phyloP scores from a whole-genome alignment of 768 basidiomycete genomes.

The Leccinum fibrillosum region DNA sequence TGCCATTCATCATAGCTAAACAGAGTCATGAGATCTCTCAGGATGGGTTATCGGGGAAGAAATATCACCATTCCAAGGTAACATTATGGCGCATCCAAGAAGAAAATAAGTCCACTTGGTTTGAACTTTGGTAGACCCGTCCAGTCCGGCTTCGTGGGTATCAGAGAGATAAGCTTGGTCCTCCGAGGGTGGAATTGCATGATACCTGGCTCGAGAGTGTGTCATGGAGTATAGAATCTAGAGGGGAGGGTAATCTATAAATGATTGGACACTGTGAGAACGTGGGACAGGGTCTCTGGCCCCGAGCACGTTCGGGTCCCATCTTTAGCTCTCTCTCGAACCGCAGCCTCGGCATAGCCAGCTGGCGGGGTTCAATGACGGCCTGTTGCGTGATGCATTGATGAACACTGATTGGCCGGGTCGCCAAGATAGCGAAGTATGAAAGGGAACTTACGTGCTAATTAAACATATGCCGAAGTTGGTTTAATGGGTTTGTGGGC shows the following conservation, averaged over 20 bases:
- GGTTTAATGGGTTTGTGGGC: too few relatives aligned
- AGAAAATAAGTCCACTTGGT: slow-evolving; percentile 67
- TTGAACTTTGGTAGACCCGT: slow-evolving; percentile 33
- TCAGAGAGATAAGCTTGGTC: neutral
- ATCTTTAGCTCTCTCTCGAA: neutral
- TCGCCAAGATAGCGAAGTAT: neutral
- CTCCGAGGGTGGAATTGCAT: slow-evolving; percentile 21
- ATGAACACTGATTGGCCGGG: neutral
- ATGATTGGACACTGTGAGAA: neutral
- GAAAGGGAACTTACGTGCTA: neutral
- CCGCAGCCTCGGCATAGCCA: neutral
- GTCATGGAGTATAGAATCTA: slow-evolving; percentile 5
- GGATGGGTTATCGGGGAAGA: neutral
- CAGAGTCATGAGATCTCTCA: slow-evolving; percentile 1
- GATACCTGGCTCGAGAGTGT: slow-evolving; percentile 13
- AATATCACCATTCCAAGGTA: slow-evolving; percentile 85
- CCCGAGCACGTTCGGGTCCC: neutral
- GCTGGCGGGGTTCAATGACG: neutral
- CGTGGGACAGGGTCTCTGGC: neutral
- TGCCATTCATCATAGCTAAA: slow-evolving; percentile 81
- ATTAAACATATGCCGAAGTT: too few relatives aligned
- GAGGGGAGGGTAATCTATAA: neutral
- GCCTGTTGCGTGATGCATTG: neutral
- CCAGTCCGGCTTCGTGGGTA: neutral
- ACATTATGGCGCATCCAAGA: slow-evolving; percentile 74